A percentile compares a stretch with the other conserved stretches of the same genome.
Conservation (phyloP, 805 yeast genomes). For the Ogataea saltuana region DNA sequence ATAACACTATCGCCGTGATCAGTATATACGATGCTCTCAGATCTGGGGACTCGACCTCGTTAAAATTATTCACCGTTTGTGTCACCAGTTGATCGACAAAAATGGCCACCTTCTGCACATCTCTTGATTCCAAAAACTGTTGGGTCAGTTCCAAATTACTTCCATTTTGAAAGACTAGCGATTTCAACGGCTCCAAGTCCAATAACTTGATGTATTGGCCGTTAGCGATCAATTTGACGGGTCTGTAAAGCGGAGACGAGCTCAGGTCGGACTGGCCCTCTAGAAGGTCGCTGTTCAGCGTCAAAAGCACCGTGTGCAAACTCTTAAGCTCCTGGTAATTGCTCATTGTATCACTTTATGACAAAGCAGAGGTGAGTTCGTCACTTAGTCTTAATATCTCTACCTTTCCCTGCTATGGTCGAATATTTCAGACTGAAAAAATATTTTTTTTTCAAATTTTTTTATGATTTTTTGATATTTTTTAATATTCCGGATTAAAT, state of each 20-base stretch:
- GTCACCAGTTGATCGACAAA: constrained; percentile 6
- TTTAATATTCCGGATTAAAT: too few relatives aligned
- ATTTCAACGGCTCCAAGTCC: constrained; percentile 9
- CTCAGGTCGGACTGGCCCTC: neutral
- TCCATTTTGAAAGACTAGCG: constrained; percentile 19
- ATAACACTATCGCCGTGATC: constrained; percentile 54
- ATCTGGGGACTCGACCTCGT: constrained; percentile 2
- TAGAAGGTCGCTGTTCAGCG: constrained; percentile 19
- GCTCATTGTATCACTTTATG: constrained; percentile 3
- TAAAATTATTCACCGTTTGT: constrained; percentile 8
- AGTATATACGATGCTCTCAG: constrained; percentile 33
- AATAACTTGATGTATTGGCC: constrained; percentile 32
- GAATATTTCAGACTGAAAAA: too few relatives aligned
- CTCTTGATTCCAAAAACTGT: neutral
- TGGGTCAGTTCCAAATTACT: constrained; percentile 8
- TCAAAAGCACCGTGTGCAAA: constrained; percentile 21
- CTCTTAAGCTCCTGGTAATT: constrained; percentile 13
- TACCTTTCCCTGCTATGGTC: too few relatives aligned
- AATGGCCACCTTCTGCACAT: constrained; percentile 2
- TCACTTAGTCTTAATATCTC: too few relatives aligned
- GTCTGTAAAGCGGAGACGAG: constrained; percentile 4
- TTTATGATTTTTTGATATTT: too few relatives aligned
- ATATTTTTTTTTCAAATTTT: too few relatives aligned
- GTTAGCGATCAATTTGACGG: constrained; percentile 20
- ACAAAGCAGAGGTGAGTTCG: too few relatives aligned